A percentile compares a stretch with the other conserved stretches of the same genome.
phyloP scores from a whole-genome alignment of 495 filamentous ascomycete genomes.

The Penicillium flavigenum region DNA sequence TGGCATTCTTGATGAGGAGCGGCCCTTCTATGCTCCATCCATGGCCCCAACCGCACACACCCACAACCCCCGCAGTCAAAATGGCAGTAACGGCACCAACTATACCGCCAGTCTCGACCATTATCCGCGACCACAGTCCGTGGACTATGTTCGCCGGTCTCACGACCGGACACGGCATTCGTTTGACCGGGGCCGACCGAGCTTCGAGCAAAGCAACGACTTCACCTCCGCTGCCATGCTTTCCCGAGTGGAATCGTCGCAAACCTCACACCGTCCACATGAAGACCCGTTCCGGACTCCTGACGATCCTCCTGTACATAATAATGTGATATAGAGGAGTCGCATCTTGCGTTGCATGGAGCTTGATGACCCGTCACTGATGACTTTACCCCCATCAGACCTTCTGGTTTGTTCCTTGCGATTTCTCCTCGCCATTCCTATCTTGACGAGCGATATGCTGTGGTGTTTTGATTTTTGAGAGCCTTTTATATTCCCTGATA shows the following conservation, averaged over 20 bases:
- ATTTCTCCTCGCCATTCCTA: slow-evolving; percentile 23
- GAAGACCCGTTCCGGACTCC: slow-evolving; percentile 41
- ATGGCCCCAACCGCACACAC: slow-evolving; percentile 72
- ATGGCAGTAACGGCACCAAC: slow-evolving; percentile 90
- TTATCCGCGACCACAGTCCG: slow-evolving; percentile 47
- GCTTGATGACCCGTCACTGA: slow-evolving; percentile 38
- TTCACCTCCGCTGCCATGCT: slow-evolving; percentile 86
- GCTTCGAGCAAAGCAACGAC: slow-evolving; percentile 82
- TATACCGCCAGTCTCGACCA: slow-evolving; percentile 69
- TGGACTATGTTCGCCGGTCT: slow-evolving; percentile 71
- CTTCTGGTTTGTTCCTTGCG: slow-evolving; percentile 29
- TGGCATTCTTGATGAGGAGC: slow-evolving; percentile 73
- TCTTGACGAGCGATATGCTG: slow-evolving; percentile 37
- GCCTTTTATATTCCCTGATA: slow-evolving; percentile 47
- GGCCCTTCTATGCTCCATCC: slow-evolving; percentile 90
- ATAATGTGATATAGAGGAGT: slow-evolving; percentile 32
- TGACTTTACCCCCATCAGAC: slow-evolving; percentile 27
- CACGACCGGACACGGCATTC: slow-evolving; percentile 70
- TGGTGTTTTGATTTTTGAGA: slow-evolving; percentile 30
- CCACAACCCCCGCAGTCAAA: slow-evolving; percentile 80
- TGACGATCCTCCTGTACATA: slow-evolving; percentile 38
- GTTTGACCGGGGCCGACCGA: slow-evolving; percentile 55
- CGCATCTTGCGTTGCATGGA: slow-evolving; percentile 26
- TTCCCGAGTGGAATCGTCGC: slow-evolving; percentile 75
- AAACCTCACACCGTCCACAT: slow-evolving; percentile 35